Base-by-base conservation (phyloP, 768 basidiomycete species). In the Pluteus cervinus region DNA sequence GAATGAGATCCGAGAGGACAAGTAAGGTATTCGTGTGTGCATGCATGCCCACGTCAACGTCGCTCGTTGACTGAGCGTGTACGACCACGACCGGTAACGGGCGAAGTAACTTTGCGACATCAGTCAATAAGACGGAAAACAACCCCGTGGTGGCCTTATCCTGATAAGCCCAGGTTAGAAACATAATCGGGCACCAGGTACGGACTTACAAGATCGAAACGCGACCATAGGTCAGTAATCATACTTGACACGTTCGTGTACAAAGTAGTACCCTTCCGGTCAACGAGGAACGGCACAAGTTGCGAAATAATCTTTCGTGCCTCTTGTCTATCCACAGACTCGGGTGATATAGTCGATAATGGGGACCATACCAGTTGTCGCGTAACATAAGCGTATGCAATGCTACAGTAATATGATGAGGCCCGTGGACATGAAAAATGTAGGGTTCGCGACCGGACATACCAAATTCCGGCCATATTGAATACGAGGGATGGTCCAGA, bases 401-500 rank as follows among this genome's bases (percentile, higher is more conserved):
- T 60, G 37, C 86, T 88, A 39, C 29, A 35, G 14, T 12, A 18
- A 11, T 21, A 36, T 15, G 15, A 33, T 48, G 7, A 51, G 34
- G 32, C 21, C 24, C 21, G 16, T 24, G 2, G 31, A 12, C 31
- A 23, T n/a, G n/a, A n/a, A n/a, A n/a, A n/a, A n/a, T n/a, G n/a
- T n/a, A n/a, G n/a, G n/a, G n/a, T n/a, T n/a, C n/a, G n/a, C n/a
- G n/a, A 32, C 15, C 4, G 22, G 7, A 67, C 85, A 30, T 52
- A 89, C 88, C 73, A 69, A 17, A 87, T 56, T 6, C 78, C 76
- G 25, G 70, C 70, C 20, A 86, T 59, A 42, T 91, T 92, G 49
- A 83, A 87, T 2, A 81, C 48, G 10, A 90, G 59, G 0, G 71
- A 55, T 4, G 68, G 60, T 1, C 65, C 55, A 3, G 44, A 51